Evolutionary conservation across 768 basidiomycete species (phyloP), one percentile per base, ranked within the genome.

Genomic region (Psilocybe sp.): DNA sequence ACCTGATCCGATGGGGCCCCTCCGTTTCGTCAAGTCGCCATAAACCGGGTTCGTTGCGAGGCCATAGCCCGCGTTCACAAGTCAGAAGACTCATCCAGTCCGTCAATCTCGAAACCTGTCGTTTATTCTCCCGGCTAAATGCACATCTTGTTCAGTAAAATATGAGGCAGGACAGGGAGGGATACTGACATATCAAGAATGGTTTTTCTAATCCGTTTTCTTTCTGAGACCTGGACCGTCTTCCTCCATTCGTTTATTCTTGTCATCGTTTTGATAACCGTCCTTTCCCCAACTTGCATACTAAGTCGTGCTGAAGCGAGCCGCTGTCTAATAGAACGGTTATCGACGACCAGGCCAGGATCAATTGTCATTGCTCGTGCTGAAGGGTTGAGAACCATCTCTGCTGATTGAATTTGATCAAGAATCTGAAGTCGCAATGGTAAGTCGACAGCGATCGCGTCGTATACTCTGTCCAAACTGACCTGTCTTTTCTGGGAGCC

Each of bases 11-110:
- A 58, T 89, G 79, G 1, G 92, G 93, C 1, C 93, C 94, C 60
- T 97, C 94, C 1, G 92, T 94, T 59, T 95, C 93, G 54, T 96
- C 94, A 40, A 96, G 67, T 31, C 85, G 72, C 94, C 94, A 96
- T 10, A 77, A 57, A 18, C 70, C 69, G 2, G 60, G 69, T 36
- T 72, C 72, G 13, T 75, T 65, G 39, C 79, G 75, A 1, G 85
- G 82, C 93, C 94, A 96, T 11, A 96, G 61, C 0, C 92, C 92
- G 16, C 89, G 78, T 62, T 96, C 94, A 0, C 83, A 82, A 2
- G 81, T 81, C 18, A 89, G 68, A 8, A 81, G 60, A 36, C 79
- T 66, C 0, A 80, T 72, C 77, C 87, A 87, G 44, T 85, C 82
- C 28, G 76, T 72, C 39, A 87, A 62, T 9, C 73, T 67, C 2